Conservation (phyloP, 2,329 filamentous ascomycete species). For the Xylaria sp. region DNA sequence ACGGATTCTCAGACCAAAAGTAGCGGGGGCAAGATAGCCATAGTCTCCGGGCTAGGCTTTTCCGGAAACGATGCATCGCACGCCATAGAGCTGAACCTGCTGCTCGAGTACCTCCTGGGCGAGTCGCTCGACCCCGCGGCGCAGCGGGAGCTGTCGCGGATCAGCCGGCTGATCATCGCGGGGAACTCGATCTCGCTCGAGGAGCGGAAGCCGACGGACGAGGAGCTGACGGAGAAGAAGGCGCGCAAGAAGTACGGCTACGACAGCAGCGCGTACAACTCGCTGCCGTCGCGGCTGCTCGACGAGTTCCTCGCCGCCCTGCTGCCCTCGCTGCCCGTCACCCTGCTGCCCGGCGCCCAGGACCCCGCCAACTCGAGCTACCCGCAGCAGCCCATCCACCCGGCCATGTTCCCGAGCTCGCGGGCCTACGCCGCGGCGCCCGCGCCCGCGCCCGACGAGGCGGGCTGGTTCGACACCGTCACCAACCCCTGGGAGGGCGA, state of each 20-base stretch:
- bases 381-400: slow-evolving; percentile 90
- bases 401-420: slow-evolving; percentile 83
- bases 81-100: slow-evolving; percentile 72
- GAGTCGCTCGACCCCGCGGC: slow-evolving; percentile 67
- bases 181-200: slow-evolving; percentile 75
- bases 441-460: slow-evolving; percentile 46
- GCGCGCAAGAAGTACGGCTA: slow-evolving; percentile 87
- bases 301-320: slow-evolving; percentile 82
- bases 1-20: slow-evolving; percentile 42
- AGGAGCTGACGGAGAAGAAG: slow-evolving; percentile 51
- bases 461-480: slow-evolving; percentile 81
- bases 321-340: slow-evolving; percentile 84
- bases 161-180: slow-evolving; percentile 86
- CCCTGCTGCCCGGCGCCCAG: slow-evolving; percentile 78
- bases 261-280: slow-evolving; percentile 85
- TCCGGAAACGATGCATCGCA: slow-evolving; percentile 74
- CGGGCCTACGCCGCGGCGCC: slow-evolving; percentile 66
- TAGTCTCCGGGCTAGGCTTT: slow-evolving; percentile 87
- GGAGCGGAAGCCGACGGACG: slow-evolving; percentile 38
- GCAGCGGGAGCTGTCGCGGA: slow-evolving; percentile 64
- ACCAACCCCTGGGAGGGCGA: slow-evolving; percentile 95
- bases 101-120: slow-evolving; percentile 86
- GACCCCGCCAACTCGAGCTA: slow-evolving; percentile 90
- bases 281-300: slow-evolving; percentile 78
- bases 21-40: slow-evolving; percentile 66